Percentiles rank a stretch among this genome's conserved stretches.
phyloP scores from a whole-genome alignment of 2,329 filamentous ascomycete genomes.

The Fusarium luffae region DNA sequence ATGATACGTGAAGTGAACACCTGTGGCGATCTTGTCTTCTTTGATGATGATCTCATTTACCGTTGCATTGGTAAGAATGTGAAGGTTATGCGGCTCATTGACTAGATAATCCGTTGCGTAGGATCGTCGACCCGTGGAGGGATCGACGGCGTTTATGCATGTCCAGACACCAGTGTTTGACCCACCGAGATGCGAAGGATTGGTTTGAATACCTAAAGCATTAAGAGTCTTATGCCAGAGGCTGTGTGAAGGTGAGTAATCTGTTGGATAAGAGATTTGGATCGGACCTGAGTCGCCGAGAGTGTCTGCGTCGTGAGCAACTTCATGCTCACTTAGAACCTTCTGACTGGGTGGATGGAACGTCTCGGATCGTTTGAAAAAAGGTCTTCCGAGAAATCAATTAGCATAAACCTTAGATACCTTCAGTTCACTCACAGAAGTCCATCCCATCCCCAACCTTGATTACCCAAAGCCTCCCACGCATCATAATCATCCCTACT shows the following conservation, averaged over 20 bases:
- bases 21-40: conserved; percentile 44
- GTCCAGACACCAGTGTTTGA: conserved; percentile 62
- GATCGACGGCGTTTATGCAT: conserved; percentile 61
- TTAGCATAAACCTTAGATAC: too few species aligned
- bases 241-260: conserved; percentile 55
- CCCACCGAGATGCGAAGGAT: conserved; percentile 60
- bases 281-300: conserved; percentile 61
- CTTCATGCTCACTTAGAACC: conserved; percentile 50
- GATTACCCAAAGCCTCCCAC: conserved; percentile 68
- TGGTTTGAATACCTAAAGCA: conserved; percentile 54
- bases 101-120: conserved; percentile 58
- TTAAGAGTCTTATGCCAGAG: conserved; percentile 62
- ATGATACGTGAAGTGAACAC: conserved; percentile 50
- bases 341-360: conserved; percentile 56
- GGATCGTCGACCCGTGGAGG: conserved; percentile 58
- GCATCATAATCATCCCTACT: conserved; percentile 62
- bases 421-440: conserved; percentile 45
- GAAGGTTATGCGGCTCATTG: conserved; percentile 55
- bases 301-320: conserved; percentile 53
- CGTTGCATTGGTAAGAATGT: conserved; percentile 48
- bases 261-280: conserved; percentile 58
- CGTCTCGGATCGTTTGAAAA: conserved; percentile 62
- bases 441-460: conserved; percentile 66
- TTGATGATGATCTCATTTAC: conserved; percentile 45
- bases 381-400: conserved; percentile 46